These are phyloP conservation scores for Hypoxylon sp. DNA, from an alignment of 2,329 filamentous ascomycete genomes.

Conservation along the genomic window DNA sequence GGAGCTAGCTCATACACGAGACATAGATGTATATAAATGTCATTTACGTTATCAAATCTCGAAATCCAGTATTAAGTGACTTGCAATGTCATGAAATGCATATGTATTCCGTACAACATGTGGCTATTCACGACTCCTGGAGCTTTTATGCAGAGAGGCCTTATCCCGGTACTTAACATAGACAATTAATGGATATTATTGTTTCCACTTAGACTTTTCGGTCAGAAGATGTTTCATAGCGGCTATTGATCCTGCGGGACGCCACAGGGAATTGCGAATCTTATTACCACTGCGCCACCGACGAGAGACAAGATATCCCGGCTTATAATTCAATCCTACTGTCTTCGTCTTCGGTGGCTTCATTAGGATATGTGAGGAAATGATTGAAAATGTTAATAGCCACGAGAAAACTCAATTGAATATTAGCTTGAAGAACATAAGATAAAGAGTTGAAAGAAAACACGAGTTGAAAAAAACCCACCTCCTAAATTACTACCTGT, in stretches of 20 bases:
- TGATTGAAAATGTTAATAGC: not conserved
- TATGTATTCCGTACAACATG: not conserved
- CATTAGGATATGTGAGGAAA: not conserved
- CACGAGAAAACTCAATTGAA: not conserved
- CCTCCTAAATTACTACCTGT: slow-evolving; percentile 19
- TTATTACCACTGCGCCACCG: slow-evolving; percentile 25
- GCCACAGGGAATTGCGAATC: slow-evolving; percentile 17
- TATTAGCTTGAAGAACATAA: slow-evolving; percentile 5
- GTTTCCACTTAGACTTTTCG: slow-evolving; percentile 7
- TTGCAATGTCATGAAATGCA: not conserved
- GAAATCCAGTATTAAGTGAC: not conserved
- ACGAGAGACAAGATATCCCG: not conserved
- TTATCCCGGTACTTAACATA: slow-evolving; percentile 11
- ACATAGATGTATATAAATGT: slow-evolving; percentile 16
- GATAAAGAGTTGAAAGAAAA: slow-evolving; percentile 16
- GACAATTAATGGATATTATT: not conserved
- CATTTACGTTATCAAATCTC: not conserved
- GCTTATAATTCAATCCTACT: not conserved
- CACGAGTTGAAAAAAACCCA: slow-evolving; percentile 17
- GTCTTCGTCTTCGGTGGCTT: not conserved
- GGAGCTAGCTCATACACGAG: not conserved
- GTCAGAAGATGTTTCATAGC: slow-evolving; percentile 30
- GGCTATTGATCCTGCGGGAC: slow-evolving; percentile 21
- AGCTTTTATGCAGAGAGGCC: not conserved
- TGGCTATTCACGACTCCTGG: not conserved